Evolutionary conservation across 192 early-diverging fungal species (phyloP), one percentile per base, ranked within the genome.

Genomic region (Backusella luteola): DNA sequence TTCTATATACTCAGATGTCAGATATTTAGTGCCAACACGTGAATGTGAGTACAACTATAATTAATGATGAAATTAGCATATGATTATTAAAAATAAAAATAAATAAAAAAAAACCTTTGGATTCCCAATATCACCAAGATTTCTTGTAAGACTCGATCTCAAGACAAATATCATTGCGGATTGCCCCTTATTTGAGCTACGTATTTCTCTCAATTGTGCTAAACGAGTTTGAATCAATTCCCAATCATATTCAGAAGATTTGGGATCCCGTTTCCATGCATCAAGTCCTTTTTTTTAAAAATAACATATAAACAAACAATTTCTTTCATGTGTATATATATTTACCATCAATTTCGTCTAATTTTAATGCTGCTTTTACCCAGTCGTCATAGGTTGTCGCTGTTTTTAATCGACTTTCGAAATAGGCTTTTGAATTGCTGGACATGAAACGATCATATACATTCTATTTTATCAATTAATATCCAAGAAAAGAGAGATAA

Each of bases 1-100:
- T 2, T 90, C 88, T 52, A 95, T 91, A 77, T 94, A 98, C 15
- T 88, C 88, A 35, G 92, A 88, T 23, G 96, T 93, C 23, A 94
- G 83, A 1, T 71, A 79, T 53, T 94, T 93, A 1, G 95, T 93
- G 1, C 92, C 93, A 3, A 92, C 87, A 67, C 88, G 86, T 4
- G 90, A 88, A 73, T 91, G 71, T 14, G 85, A 85, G 77, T 95
- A 94, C 4, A 95, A 81, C 88, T 94, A 67, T 6, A 41, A 29
- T 6, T 6, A 29, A n/a, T 21, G 2, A 29, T 63, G 3, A 14
- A 12, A 59, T 63, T 63, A 63, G 56, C 56, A 63, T 63, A 63
- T 63, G 56, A 63, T 63, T 35, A 29, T 29, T 9, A 5, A 26
- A 4, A 32, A n/a, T n/a, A n/a, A 32, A 32, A 32, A 1, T 4